Base-by-base conservation (phyloP, 495 filamentous ascomycete genomes). In the Pseudomonodictys pantanalensis region DNA sequence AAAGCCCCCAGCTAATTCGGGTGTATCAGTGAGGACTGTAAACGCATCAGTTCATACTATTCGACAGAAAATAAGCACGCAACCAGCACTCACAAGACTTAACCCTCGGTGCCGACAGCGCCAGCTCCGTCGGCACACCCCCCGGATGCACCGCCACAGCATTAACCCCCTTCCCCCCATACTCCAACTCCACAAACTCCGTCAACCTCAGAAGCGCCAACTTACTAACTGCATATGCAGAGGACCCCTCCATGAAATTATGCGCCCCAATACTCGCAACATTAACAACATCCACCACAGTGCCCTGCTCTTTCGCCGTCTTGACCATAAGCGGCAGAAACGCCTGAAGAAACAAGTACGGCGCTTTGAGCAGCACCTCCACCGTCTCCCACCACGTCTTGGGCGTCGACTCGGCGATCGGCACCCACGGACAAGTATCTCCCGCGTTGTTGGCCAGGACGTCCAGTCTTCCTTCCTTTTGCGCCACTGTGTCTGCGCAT, bases 401-500 rank as follows among this genome's bases (percentile, higher is more conserved):
- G 1, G 74, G 72, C 22, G 82, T 72, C 18, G 52, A 60, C 1
- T 82, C 78, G 0, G 64, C 61, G 8, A 83, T 65, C 0, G 63
- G 69, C 7, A 17, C 30, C 68, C 66, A 78, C 1, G 57, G 38
- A 18, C 73, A 71, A 9, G 78, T 57, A 30, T 66, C 60, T 20
- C 76, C 82, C 0, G 81, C 80, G 47, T 84, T 83, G 66, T 81
- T 83, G 62, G 84, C 68, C 12, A 85, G 64, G 41, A 85, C 73
- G 51, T 85, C 81, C 0, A 83, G 55, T 0, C 67, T 62, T 3
- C 75, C 75, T 52, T 69, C 66, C 41, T 76, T 72, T 0, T 44
- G 39, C 32, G 69, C 26, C 20, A 72, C 69, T 3, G 73, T 62
- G 9, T 68, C 29, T 3, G 66, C 49, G 3, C 68, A 75, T 0